Evolutionary conservation across 2,329 filamentous ascomycete genomes (phyloP).

Genomic region (Cryphonectria japonica): DNA sequence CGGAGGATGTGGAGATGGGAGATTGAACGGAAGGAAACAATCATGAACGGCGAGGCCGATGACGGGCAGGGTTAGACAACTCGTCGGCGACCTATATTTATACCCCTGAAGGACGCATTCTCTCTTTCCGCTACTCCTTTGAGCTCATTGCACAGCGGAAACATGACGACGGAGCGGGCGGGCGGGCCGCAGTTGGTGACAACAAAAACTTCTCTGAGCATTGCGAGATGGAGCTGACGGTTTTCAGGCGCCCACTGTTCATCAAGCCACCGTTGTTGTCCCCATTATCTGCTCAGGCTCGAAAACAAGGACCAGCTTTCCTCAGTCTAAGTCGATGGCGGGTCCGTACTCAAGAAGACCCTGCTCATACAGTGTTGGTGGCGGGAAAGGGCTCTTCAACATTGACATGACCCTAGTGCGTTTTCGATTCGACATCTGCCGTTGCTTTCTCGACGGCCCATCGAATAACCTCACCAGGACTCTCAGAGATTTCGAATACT

Average conservation of each 20-base stretch:
- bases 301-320: not conserved
- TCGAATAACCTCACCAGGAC: constrained; percentile 7
- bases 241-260: not conserved
- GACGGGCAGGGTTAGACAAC: constrained; percentile 12
- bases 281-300: not conserved
- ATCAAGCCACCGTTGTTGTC: not conserved
- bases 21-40: constrained; percentile 28
- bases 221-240: not conserved
- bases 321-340: not conserved
- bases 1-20: constrained; percentile 39
- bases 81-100: constrained; percentile 12
- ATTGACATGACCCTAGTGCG: constrained; percentile 1
- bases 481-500: constrained; percentile 7
- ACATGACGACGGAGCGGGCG: not conserved
- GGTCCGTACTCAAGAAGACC: not conserved
- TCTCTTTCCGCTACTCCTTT: not conserved
- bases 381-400: not conserved
- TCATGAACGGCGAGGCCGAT: not conserved
- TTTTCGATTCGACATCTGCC: not conserved
- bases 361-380: not conserved
- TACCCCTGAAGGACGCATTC: constrained; percentile 14
- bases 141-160: not conserved
- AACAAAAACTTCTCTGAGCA: not conserved
- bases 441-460: not conserved
- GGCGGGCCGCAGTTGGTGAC: not conserved